Evolutionary conservation across 2,329 filamentous ascomycete species (phyloP), one percentile per base, ranked within the genome.

Genomic region (Nothopassalora personata): DNA sequence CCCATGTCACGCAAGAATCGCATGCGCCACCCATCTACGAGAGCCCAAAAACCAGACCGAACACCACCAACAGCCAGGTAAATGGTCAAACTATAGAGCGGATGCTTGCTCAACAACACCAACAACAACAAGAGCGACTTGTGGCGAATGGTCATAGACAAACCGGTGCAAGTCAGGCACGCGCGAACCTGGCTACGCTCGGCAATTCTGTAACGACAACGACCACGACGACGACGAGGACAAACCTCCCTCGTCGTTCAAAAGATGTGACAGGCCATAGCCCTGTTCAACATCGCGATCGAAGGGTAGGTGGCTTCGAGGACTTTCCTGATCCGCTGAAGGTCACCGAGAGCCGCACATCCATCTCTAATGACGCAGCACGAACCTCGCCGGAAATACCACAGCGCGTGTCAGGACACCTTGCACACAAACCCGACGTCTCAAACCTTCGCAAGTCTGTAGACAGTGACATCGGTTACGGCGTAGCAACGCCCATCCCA

Each of bases 371-470:
- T 5, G 47, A 15, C 7, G 50, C 23, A 11, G 45, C 36, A 13
- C 49, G 49, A 34, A 18, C 30, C 13, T 51, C 49, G 13, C 30
- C 19, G 4, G 23, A 66, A 71, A 15, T 64, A 71, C 15, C 78
- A 77, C 61, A 71, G 7, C 30, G 28, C 6, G 30, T 19, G 5
- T 23, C 39, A 23, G 43, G 53, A 9, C 53, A 55, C 15, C 53
- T 58, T 8, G n/a, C 27, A 15, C 56, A 58, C 51, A 58, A 58
- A 31, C 56, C 56, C 10, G 51, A 58, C 30, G 19, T 58, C 7
- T 7, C 19, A 4, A 28, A 58, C 30, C 36, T 58, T 30, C 28
- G 48, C 5, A 39, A 43, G 23, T 46, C 48, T 11, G 18, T 51
- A 4, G 55, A 53, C 7, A 28, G 27, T 31, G 30, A 31, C 30